Evolutionary conservation across 2,329 filamentous ascomycete genomes (phyloP).

Genomic region (Colletotrichum graminicola): DNA sequence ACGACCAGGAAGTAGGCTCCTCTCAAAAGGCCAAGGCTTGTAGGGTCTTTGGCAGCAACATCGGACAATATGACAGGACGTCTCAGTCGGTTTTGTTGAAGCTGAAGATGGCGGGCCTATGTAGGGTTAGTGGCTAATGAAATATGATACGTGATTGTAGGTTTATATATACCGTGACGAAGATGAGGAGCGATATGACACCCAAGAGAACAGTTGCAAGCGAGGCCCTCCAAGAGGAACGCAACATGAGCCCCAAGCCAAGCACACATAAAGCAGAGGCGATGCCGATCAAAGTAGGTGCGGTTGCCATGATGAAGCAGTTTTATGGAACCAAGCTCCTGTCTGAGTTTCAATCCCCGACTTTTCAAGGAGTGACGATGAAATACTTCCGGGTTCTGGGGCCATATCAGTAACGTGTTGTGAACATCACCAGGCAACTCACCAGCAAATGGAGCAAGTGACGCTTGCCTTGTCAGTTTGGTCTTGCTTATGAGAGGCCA

Average conservation of each 20-base stretch:
- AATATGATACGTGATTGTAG: background rate
- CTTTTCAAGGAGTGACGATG: background rate
- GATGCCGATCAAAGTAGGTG: slow-evolving; percentile 32
- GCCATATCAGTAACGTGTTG: slow-evolving; percentile 24
- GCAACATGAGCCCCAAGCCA: slow-evolving; percentile 22
- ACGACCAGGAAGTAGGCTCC: slow-evolving; percentile 78
- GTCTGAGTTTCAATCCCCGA: background rate
- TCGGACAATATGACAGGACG: slow-evolving; percentile 32
- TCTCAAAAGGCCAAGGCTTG: slow-evolving; percentile 43
- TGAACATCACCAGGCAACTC: background rate
- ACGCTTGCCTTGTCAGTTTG: background rate
- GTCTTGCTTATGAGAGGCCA: background rate
- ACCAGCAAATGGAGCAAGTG: background rate
- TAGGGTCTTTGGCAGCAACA: slow-evolving; percentile 5
- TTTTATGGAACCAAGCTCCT: too few species aligned
- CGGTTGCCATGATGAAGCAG: slow-evolving; percentile 13
- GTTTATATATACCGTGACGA: slow-evolving; percentile 47
- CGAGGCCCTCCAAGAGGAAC: slow-evolving; percentile 32
- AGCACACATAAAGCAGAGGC: slow-evolving; percentile 24
- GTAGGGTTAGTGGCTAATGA: background rate
- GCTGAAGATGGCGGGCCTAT: slow-evolving; percentile 33
- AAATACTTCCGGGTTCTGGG: background rate
- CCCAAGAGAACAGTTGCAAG: slow-evolving; percentile 18
- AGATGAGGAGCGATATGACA: slow-evolving; percentile 44
- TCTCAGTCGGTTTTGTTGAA: slow-evolving; percentile 23